Conservation (phyloP, 495 filamentous ascomycete species). For the Aspergillus nidulans region DNA sequence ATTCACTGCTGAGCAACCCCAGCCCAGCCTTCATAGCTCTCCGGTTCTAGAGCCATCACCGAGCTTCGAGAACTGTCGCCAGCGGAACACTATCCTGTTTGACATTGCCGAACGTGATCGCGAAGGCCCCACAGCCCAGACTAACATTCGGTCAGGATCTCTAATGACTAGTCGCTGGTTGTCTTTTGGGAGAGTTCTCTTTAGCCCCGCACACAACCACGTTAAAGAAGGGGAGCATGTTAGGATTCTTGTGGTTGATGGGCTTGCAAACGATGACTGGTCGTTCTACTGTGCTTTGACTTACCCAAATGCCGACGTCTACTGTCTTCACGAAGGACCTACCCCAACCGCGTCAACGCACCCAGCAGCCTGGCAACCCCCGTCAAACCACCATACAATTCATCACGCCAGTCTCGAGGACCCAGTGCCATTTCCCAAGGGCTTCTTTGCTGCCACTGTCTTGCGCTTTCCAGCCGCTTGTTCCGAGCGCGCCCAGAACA, state of each 20-base stretch:
- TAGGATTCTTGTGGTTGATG: slow-evolving; percentile 82
- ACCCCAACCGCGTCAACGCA: slow-evolving; percentile 31
- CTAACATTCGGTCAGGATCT: slow-evolving; percentile 78
- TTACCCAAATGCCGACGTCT: slow-evolving; percentile 79
- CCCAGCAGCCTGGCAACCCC: slow-evolving; percentile 51
- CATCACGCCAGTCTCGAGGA: slow-evolving; percentile 62
- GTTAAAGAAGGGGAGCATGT: slow-evolving; percentile 59
- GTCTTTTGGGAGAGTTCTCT: slow-evolving; percentile 89
- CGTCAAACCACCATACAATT: slow-evolving; percentile 81
- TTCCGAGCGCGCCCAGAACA: slow-evolving; percentile 68
- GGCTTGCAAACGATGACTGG: slow-evolving; percentile 91
- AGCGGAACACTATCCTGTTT: slow-evolving; percentile 40
- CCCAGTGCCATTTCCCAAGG: slow-evolving; percentile 80
- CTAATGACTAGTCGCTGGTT: slow-evolving; percentile 82
- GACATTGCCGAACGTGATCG: slow-evolving; percentile 52
- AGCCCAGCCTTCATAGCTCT: slow-evolving; percentile 28
- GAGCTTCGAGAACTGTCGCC: slow-evolving; percentile 29
- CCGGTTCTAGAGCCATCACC: slow-evolving; percentile 25
- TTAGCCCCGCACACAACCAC: slow-evolving; percentile 84
- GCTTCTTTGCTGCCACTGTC: slow-evolving; percentile 81
- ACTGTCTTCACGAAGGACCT: slow-evolving; percentile 54
- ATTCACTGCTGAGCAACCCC: slow-evolving; percentile 20
- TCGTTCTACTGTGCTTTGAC: slow-evolving; percentile 94
- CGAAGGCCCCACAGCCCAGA: slow-evolving; percentile 62
- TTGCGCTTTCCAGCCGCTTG: slow-evolving; percentile 80